phyloP scores from a whole-genome alignment of 1,284 basidiomycete genomes.

The Puccinia polysora region DNA sequence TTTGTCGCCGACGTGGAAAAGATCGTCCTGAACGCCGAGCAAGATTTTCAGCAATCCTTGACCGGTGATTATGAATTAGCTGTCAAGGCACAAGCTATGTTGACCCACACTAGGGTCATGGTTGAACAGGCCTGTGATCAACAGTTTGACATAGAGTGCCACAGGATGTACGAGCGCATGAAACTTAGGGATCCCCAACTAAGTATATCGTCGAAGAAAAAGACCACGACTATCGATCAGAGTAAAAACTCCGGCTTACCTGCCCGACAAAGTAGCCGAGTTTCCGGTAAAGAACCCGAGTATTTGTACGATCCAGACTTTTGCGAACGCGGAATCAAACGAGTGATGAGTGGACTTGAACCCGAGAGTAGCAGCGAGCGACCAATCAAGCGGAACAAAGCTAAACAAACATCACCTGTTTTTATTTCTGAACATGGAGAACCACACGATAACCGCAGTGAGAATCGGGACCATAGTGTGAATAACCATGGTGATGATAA shows the following conservation, averaged over 20 bases:
- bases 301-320: conserved; percentile 45
- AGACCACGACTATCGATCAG: conserved; percentile 56
- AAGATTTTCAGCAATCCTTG: conserved; percentile 52
- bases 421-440: conserved; percentile 1
- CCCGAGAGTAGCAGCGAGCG: background rate
- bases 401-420: background rate
- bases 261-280: conserved; percentile 64
- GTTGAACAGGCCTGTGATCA: conserved; percentile 79
- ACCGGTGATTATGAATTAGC: conserved; percentile 49
- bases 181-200: conserved; percentile 64
- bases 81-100: conserved; percentile 77
- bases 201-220: conserved; percentile 58
- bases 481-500: background rate
- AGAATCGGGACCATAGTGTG: too few species aligned
- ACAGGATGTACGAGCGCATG: conserved; percentile 77
- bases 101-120: conserved; percentile 76
- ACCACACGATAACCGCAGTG: too few species aligned
- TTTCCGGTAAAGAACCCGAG: conserved; percentile 66
- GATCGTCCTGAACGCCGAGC: conserved; percentile 81
- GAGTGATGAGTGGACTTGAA: conserved; percentile 24
- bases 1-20: conserved; percentile 82
- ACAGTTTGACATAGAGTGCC: conserved; percentile 75
- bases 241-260: conserved; percentile 56
- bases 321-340: conserved; percentile 34
- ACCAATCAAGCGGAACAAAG: conserved; percentile 32